Conservation (phyloP, 306 rosid species). For the Fagus sylvatica region DNA sequence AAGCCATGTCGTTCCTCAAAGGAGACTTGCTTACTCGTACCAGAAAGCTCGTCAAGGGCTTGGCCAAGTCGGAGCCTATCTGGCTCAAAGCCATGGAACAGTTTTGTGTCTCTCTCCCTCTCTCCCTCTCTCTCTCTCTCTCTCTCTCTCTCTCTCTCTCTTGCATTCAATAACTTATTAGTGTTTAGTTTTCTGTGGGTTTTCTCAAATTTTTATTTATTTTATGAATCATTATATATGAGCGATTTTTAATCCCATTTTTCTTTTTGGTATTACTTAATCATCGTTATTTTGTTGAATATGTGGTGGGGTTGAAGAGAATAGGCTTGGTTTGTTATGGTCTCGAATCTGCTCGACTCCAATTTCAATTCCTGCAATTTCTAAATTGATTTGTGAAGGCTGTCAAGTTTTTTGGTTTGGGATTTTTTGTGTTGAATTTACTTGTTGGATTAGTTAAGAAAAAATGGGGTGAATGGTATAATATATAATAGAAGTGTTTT, state of each 20-base stretch:
- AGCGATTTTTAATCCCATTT: no score
- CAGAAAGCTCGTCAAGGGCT: constrained; percentile 83
- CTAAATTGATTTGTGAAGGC: not conserved
- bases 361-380: not conserved
- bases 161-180: not conserved
- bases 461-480: not conserved
- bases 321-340: not conserved
- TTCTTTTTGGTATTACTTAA: no score
- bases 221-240: not conserved
- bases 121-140: constrained; percentile 4
- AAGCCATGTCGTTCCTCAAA: constrained; percentile 69
- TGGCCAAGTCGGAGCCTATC: constrained; percentile 73
- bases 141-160: not conserved
- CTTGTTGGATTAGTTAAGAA: not conserved
- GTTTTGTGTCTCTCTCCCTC: constrained; percentile 37
- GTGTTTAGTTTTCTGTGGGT: not conserved
- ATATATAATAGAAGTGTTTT: not conserved
- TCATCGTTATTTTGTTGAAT: not conserved
- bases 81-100: constrained; percentile 98
- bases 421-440: not conserved
- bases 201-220: not conserved
- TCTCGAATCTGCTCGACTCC: not conserved
- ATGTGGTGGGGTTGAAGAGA: not conserved
- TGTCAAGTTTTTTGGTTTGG: not conserved
- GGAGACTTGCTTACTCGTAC: constrained; percentile 73